Conservation (phyloP, 1,139 yeast species). For the Saccharomyces hybrid region DNA sequence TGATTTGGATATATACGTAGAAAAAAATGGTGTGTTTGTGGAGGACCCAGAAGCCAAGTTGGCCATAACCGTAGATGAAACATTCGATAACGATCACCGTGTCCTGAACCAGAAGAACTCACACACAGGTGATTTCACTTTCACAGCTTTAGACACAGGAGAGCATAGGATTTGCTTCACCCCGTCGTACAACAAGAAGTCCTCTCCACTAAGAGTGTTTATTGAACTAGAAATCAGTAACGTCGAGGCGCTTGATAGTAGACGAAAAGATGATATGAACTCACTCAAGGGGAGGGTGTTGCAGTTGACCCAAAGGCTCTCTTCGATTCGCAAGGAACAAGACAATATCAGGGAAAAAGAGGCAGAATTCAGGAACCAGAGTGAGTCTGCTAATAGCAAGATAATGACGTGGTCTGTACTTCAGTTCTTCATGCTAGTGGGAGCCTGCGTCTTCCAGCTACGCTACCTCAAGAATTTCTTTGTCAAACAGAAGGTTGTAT, state of each 20-base stretch:
- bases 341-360: slow-evolving; percentile 45
- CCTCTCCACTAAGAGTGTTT: slow-evolving; percentile 36
- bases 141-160: slow-evolving; percentile 55
- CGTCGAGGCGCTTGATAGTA: slow-evolving; percentile 40
- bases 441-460: slow-evolving; percentile 56
- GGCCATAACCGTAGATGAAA: slow-evolving; percentile 45
- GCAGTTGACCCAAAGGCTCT: slow-evolving; percentile 40
- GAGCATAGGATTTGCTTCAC: slow-evolving; percentile 56
- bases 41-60: slow-evolving; percentile 34
- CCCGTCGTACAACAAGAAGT: slow-evolving; percentile 42
- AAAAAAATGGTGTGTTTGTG: slow-evolving; percentile 33
- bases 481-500: slow-evolving; percentile 53
- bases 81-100: slow-evolving; percentile 49
- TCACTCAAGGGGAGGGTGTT: slow-evolving; percentile 39
- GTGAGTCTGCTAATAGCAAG: slow-evolving; percentile 45
- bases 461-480: slow-evolving; percentile 53
- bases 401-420: slow-evolving; percentile 51
- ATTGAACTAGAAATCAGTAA: slow-evolving; percentile 47
- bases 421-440: slow-evolving; percentile 40
- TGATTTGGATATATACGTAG: slow-evolving; percentile 33
- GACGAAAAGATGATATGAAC: slow-evolving; percentile 39
- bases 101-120: slow-evolving; percentile 51
- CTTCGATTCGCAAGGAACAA: slow-evolving; percentile 48
- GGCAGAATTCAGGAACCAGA: slow-evolving; percentile 44
- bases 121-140: slow-evolving; percentile 50